Evolutionary conservation across 768 basidiomycete genomes (phyloP).

Genomic region (Mycena albidolilacea): DNA sequence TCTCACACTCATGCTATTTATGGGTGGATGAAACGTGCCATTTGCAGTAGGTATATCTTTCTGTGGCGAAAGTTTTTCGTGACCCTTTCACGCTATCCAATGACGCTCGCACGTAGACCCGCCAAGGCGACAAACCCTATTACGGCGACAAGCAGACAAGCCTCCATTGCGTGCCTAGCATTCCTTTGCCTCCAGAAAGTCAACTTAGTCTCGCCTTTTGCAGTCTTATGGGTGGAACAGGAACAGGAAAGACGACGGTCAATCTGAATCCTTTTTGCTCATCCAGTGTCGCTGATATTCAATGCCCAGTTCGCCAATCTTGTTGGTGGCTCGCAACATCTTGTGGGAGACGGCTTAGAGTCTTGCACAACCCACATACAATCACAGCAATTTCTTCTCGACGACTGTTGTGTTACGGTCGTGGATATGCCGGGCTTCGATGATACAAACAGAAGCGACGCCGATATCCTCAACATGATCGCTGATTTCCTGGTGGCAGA

Average conservation of each 20-base stretch:
- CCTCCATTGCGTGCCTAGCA: constrained; percentile 11
- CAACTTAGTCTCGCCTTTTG: not conserved
- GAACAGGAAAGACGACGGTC: constrained; percentile 28
- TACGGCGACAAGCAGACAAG: not conserved
- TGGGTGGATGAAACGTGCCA: not conserved
- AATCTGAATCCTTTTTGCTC: constrained; percentile 1
- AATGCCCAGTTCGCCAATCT: constrained; percentile 51
- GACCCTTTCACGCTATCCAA: not conserved
- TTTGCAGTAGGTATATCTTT: not conserved
- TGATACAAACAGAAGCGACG: constrained; percentile 42
- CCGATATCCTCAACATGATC: constrained; percentile 43
- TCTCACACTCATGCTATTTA: not conserved
- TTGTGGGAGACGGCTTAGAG: constrained; percentile 50
- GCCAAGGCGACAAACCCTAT: not conserved
- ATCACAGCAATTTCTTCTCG: constrained; percentile 13
- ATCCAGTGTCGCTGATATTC: not conserved
- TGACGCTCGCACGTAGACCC: not conserved
- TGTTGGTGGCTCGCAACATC: constrained; percentile 51
- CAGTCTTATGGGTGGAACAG: constrained; percentile 29
- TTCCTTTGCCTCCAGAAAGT: not conserved
- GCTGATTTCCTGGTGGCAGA: constrained; percentile 19
- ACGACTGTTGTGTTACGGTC: constrained; percentile 30
- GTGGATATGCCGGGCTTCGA: constrained; percentile 46
- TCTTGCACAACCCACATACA: constrained; percentile 54
- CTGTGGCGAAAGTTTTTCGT: not conserved